Percentiles rank a stretch among this genome's conserved stretches.
Evolutionary conservation across 2,329 filamentous ascomycete genomes (phyloP).

Genomic region (Xylaria sp.): DNA sequence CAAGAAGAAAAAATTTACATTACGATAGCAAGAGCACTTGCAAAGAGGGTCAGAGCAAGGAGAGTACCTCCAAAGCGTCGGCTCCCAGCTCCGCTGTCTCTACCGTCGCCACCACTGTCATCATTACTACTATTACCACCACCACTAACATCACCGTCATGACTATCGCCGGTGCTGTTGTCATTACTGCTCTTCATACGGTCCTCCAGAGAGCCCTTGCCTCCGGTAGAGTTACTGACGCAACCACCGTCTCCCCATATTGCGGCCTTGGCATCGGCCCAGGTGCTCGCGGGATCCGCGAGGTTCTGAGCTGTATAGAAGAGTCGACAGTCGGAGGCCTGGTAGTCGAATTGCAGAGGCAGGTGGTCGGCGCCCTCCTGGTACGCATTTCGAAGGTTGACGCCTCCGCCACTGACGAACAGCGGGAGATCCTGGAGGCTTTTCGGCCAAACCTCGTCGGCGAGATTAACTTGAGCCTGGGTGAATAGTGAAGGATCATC

Average conservation of each 20-base stretch:
- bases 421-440: slow-evolving; percentile 8
- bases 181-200: slow-evolving; percentile 1
- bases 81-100: slow-evolving; percentile 13
- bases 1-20: not conserved
- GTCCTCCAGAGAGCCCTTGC: slow-evolving; percentile 1
- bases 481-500: slow-evolving; percentile 6
- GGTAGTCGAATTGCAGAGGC: slow-evolving; percentile 31
- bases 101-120: not conserved
- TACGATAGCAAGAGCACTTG: not conserved
- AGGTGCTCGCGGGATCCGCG: slow-evolving; percentile 52
- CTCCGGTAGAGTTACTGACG: slow-evolving; percentile 44
- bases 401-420: not conserved
- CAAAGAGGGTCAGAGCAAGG: not conserved
- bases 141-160: no score
- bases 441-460: not conserved
- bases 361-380: slow-evolving; percentile 15
- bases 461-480: not conserved
- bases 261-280: slow-evolving; percentile 53
- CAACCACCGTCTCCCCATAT: slow-evolving; percentile 51
- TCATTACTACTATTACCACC: not conserved
- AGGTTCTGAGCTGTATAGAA: slow-evolving; percentile 59
- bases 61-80: not conserved
- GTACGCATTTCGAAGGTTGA: slow-evolving; percentile 29
- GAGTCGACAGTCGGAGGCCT: slow-evolving; percentile 55
- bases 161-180: not conserved